Evolutionary conservation across 2,329 filamentous ascomycete genomes (phyloP).

Genomic region (Coniochaeta prunicola): DNA sequence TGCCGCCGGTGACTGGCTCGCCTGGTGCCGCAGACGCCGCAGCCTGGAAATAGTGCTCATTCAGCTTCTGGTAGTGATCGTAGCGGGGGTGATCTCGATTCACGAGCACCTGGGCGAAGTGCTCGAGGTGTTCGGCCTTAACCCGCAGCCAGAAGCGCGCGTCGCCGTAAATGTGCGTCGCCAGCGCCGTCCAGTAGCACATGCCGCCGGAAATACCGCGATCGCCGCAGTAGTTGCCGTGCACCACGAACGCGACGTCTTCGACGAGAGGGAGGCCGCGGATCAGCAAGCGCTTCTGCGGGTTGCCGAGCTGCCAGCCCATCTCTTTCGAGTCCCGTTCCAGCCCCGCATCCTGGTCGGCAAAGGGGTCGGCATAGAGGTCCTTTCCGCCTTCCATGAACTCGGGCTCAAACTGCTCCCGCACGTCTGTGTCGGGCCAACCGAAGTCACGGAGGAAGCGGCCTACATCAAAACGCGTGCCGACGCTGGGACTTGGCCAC

Average conservation of each 20-base stretch:
- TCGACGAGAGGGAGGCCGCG: constrained; percentile 25
- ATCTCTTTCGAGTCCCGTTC: not conserved
- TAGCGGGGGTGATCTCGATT: constrained; percentile 18
- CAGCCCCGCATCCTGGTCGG: not conserved
- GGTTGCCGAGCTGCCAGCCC: constrained; percentile 3
- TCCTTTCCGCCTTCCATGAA: not conserved
- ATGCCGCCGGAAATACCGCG: constrained; percentile 7
- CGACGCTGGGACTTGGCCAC: constrained; percentile 1
- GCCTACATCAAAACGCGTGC: constrained; percentile 9
- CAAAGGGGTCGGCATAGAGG: not conserved
- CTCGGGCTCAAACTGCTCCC: not conserved
- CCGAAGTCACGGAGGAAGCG: constrained; percentile 4
- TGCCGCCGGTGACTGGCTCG: too few species aligned
- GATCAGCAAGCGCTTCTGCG: constrained; percentile 7
- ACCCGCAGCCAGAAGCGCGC: constrained; percentile 17
- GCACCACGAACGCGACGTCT: constrained; percentile 19
- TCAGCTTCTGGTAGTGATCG: constrained; percentile 16
- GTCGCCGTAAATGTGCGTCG: constrained; percentile 19
- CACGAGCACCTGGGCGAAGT: constrained; percentile 17
- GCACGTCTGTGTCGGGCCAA: not conserved
- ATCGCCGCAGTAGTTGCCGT: constrained; percentile 12
- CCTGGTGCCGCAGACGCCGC: not conserved
- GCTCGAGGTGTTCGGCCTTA: constrained; percentile 25
- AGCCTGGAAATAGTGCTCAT: constrained; percentile 10
- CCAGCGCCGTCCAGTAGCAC: constrained; percentile 25